Conservation (phyloP, 805 yeast species). For the Ogataea siamensis region DNA sequence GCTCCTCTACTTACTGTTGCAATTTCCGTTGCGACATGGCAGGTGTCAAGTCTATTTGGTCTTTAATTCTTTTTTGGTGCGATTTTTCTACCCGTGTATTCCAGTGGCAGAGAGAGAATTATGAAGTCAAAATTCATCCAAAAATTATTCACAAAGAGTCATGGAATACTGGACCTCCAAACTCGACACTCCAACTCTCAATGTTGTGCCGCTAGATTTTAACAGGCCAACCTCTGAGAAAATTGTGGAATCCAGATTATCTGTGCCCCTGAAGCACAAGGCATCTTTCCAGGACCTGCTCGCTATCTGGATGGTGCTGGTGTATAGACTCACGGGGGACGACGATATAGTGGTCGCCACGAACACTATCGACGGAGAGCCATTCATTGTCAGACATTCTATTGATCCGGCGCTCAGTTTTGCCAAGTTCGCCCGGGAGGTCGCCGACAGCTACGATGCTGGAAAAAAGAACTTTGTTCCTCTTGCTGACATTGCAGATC, state of each 20-base stretch:
- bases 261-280: constrained; percentile 30
- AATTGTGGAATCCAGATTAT: constrained; percentile 58
- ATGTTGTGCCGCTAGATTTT: constrained; percentile 86
- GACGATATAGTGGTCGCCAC: constrained; percentile 91
- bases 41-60: background rate
- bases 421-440: constrained; percentile 46
- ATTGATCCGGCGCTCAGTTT: constrained; percentile 58
- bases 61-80: constrained; percentile 7
- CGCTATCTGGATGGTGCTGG: constrained; percentile 65
- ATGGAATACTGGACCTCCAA: constrained; percentile 59
- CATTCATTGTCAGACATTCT: constrained; percentile 61
- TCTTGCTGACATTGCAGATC: constrained; percentile 54
- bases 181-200: constrained; percentile 77
- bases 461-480: constrained; percentile 39
- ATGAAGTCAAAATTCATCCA: background rate
- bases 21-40: constrained; percentile 49
- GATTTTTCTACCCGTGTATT: constrained; percentile 4
- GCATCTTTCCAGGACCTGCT: constrained; percentile 51
- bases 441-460: constrained; percentile 40
- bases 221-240: constrained; percentile 71
- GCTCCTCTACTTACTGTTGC: constrained; percentile 41
- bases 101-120: constrained; percentile 4
- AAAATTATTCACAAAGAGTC: constrained; percentile 8
- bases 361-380: constrained; percentile 43
- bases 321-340: constrained; percentile 85